phyloP scores from a whole-genome alignment of 352 stramenopile species.

The Pythium sp. region DNA sequence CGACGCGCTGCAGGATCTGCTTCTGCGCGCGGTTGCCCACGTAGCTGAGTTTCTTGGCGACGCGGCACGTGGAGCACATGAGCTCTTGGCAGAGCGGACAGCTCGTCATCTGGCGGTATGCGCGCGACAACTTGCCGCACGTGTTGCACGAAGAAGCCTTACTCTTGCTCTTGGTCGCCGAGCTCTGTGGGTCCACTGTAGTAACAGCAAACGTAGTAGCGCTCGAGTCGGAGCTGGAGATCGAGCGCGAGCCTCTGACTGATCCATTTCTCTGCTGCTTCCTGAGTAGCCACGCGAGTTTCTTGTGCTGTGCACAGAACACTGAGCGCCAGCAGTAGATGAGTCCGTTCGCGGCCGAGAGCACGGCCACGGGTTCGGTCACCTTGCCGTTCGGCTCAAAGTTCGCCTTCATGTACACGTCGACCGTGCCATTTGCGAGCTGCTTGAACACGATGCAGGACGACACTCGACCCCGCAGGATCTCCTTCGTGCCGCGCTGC shows the following conservation, averaged over 20 bases:
- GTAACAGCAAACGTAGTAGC: not conserved
- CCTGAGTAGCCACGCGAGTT: conserved; percentile 16
- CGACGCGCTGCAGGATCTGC: not conserved
- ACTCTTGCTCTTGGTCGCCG: not conserved
- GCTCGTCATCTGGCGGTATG: conserved; percentile 1
- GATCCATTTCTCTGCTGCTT: not conserved
- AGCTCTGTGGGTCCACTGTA: not conserved
- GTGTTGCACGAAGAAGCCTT: not conserved
- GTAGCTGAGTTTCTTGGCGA: conserved; percentile 15
- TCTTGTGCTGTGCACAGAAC: conserved; percentile 34
- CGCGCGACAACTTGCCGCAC: conserved; percentile 6
- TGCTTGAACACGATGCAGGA: conserved; percentile 40
- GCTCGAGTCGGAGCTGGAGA: not conserved
- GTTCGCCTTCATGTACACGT: conserved; percentile 45
- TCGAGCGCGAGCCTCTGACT: not conserved
- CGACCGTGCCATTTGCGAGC: conserved; percentile 26
- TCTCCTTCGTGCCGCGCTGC: conserved; percentile 20
- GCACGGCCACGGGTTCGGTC: conserved; percentile 29
- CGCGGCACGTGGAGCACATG: conserved; percentile 16
- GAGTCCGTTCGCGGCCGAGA: conserved; percentile 20
- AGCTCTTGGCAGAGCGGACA: conserved; percentile 6
- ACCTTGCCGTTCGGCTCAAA: conserved; percentile 35
- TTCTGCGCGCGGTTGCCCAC: conserved; percentile 4
- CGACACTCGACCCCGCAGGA: conserved; percentile 49
- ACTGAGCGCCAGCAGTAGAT: conserved; percentile 30